A percentile compares a stretch with the other conserved stretches of the same genome.
Conservation (phyloP, 768 basidiomycete species). For the Lenzites betulinus region DNA sequence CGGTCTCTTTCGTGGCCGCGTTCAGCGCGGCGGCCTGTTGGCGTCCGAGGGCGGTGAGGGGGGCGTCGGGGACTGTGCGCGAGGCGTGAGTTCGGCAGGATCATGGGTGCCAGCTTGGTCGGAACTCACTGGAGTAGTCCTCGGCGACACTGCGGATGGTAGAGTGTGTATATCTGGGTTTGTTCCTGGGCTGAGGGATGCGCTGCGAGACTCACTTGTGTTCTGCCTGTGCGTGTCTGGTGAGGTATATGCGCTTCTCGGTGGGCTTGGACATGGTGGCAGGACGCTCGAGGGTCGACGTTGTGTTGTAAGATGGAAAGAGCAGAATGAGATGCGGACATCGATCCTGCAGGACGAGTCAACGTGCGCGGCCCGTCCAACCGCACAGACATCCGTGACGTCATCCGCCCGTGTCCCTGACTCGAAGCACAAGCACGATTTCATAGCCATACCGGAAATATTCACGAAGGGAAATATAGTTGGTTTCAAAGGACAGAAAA, state of each 20-base stretch:
- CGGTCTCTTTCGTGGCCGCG: conserved; percentile 25
- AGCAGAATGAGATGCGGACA: neutral
- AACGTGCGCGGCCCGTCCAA: no score
- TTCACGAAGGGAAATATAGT: no score
- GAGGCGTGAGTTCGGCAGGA: neutral
- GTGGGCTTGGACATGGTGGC: conserved; percentile 22
- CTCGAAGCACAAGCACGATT: no score
- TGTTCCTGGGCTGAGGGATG: neutral
- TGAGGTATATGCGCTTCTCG: conserved; percentile 32
- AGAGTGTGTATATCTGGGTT: neutral
- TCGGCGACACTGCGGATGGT: conserved; percentile 22
- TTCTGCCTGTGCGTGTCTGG: conserved; percentile 33
- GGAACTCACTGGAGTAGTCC: conserved; percentile 26
- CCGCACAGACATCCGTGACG: no score
- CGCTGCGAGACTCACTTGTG: conserved; percentile 27
- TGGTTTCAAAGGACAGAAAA: no score
- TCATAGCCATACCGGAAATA: no score
- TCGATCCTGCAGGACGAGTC: neutral
- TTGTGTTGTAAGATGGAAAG: neutral
- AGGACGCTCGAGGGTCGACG: neutral
- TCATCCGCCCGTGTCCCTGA: no score
- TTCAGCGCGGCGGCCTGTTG: conserved; percentile 28
- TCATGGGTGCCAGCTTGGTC: neutral
- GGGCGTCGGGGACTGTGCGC: conserved; percentile 29
- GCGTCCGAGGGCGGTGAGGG: conserved; percentile 29